Evolutionary conservation across 345 rosid genomes (phyloP), one percentile per base, ranked within the genome.

Genomic region (Euphorbia peplus): DNA sequence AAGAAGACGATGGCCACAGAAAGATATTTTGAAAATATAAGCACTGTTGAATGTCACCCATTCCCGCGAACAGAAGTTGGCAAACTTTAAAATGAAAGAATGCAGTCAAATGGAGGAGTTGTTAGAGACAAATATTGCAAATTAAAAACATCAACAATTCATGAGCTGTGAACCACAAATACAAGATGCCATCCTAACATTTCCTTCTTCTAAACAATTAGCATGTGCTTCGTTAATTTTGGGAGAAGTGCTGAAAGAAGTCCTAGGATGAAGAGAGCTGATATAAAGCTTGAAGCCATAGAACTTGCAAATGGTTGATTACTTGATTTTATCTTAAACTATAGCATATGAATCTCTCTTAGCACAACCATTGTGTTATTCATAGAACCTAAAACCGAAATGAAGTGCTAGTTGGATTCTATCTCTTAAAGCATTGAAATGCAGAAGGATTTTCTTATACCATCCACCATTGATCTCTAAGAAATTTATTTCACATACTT

Each of bases 341-440:
- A 42, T 39, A 68, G 35, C 52, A 26, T 12, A 22, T 5, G 50
- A 50, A 18, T 15, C 35, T 22, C 14, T 58, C 26, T 26, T 18
- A 61, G 59, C 66, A 73, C 66, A 48, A 14, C 28, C 59, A 44
- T 57, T 28, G 64, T 39, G 39, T 21, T 42, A 46, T 35, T n/a
- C n/a, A 26, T 8, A 63, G 28, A 52, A 48, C 30, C 26, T 14
- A 18, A 69, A 29, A 55, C 52, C 57, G 48, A 44, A 32, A 35
- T 22, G 18, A 18, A 9, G n/a, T 15, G 42, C 35, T 57, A 28
- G 21, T n/a, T 44, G 14, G 21, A 22, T 68, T 29, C 25, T 48
- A 32, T 26, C 16, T 51, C 42, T 30, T 51, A 9, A 44, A 69
- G 62, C 67, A 64, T 44, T 29, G 28, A 26, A 46, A 21, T 30